Base-by-base conservation (phyloP, 2,329 filamentous ascomycete genomes). In the Fonsecaea nubica region DNA sequence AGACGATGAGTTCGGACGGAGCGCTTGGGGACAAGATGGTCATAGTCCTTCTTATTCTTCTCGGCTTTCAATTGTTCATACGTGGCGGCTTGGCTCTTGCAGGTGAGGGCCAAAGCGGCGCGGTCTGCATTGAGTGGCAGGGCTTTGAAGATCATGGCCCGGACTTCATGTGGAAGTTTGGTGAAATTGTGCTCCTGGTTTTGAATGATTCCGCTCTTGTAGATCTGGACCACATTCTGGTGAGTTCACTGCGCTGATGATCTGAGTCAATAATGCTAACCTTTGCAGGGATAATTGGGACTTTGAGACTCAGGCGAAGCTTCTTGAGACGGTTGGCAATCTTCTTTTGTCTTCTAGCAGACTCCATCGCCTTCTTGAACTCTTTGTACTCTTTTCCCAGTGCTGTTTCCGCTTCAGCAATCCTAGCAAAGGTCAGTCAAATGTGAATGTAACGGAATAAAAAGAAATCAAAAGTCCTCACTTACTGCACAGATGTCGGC, bases 91-190 rank as follows among this genome's bases (percentile, higher is more conserved):
- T 68, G 59, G 15, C 35, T 56, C 36, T 71, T 72, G 65, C 69
- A 72, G 25, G 69, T 70, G 48, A 72, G 62, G 3, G 67, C 71
- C 3, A 72, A 62, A 36, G 62, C 61, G 8, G 65, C 57, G 32
- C 67, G 69, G 55, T 72, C 71, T 10, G 65, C 62, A 2, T 64
- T 62, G 5, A 65, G 33, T 3, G 66, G 64, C 35, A 71, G 63
- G 2, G n/a, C 32, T 40, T 66, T 56, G 62, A 64, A 70, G 63
- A 72, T 66, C 18, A 58, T 40, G 18, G 60, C 57, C 25, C 62
- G 30, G 36, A 70, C 36, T 33, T 71, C 71, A 6, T 35, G 33
- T 4, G 69, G 69, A n/a, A 70, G 57, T 32, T 62, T 66, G 42
- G 52, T 57, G 42, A 70, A 36, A 36, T 8, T 13, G 35, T 65